Evolutionary conservation across 2,329 filamentous ascomycete genomes (phyloP).

Genomic region (Fusarium piperis): DNA sequence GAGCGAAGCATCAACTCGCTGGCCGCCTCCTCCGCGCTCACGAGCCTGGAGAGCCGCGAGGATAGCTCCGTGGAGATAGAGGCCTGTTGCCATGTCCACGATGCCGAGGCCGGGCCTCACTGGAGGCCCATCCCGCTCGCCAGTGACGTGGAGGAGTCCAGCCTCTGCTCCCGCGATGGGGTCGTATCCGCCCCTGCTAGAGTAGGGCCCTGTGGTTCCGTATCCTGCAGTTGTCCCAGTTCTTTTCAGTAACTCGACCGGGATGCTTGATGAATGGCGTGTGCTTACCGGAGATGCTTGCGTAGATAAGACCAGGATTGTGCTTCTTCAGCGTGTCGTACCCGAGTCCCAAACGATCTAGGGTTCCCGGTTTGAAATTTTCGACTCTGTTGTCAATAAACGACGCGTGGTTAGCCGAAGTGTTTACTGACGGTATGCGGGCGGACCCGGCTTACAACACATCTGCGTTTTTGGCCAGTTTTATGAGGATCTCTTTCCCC

Average conservation of each 20-base stretch:
- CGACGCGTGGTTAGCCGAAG: too few species aligned
- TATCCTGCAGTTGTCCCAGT: neutral
- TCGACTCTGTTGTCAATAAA: conserved; percentile 43
- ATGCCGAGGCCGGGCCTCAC: conserved; percentile 54
- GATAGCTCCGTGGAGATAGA: conserved; percentile 57
- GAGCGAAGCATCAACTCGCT: conserved; percentile 55
- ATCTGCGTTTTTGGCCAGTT: conserved; percentile 49
- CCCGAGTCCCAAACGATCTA: conserved; percentile 52
- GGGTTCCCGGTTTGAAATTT: conserved; percentile 55
- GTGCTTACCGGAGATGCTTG: conserved; percentile 48
- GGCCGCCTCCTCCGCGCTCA: conserved; percentile 50
- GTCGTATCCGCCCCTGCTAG: conserved; percentile 55
- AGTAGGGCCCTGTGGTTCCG: conserved; percentile 53
- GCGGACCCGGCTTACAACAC: conserved; percentile 29
- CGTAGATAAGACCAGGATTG: conserved; percentile 54
- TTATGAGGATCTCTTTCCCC: conserved; percentile 45
- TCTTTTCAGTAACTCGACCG: too few species aligned
- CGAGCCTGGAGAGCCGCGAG: conserved; percentile 52
- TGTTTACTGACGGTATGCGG: too few species aligned
- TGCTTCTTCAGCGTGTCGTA: conserved; percentile 48
- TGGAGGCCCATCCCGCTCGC: conserved; percentile 51
- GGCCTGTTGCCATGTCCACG: conserved; percentile 54
- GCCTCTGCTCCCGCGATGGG: conserved; percentile 55
- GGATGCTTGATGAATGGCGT: too few species aligned
- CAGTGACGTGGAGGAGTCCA: conserved; percentile 56